Evolutionary conservation across 176 grass and related monocot species (phyloP).

Genomic region (Phragmites australis): DNA sequence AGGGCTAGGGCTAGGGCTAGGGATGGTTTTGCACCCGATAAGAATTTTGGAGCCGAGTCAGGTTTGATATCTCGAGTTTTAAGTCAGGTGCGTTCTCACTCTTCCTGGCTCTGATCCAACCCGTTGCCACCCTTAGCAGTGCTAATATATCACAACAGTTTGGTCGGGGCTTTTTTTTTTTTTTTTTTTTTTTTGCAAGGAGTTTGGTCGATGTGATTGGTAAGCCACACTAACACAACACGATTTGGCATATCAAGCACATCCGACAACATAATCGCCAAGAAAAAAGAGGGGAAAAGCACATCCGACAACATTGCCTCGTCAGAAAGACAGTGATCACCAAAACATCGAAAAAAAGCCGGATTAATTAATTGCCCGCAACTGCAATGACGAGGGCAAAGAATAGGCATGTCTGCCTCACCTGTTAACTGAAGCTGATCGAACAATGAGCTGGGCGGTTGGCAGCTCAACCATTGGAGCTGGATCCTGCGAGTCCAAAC

Average conservation of each 20-base stretch:
- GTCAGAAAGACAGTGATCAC: not conserved
- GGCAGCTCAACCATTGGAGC: conserved; percentile 8
- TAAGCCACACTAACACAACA: too few relatives aligned
- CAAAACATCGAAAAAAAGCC: not conserved
- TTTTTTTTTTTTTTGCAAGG: too few relatives aligned
- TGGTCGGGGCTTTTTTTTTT: not conserved
- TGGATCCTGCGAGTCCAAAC: not conserved
- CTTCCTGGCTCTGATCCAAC: too few relatives aligned
- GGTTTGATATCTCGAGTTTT: too few relatives aligned
- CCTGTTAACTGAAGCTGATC: not conserved
- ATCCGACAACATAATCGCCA: not conserved
- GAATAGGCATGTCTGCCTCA: not conserved
- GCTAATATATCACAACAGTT: not conserved
- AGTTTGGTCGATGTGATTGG: not conserved
- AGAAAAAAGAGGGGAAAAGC: not conserved
- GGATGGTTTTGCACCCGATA: too few relatives aligned
- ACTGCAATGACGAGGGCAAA: not conserved
- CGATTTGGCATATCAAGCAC: too few relatives aligned
- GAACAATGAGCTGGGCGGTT: not conserved
- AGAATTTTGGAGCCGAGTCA: too few relatives aligned
- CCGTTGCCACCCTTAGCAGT: too few relatives aligned
- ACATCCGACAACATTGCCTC: not conserved
- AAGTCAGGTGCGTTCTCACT: too few relatives aligned
- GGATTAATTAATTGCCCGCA: not conserved
- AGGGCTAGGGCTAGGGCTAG: too few relatives aligned